Evolutionary conservation across 1,139 yeast genomes (phyloP).

Genomic region (Chernovozyma sophiae-reginae): DNA sequence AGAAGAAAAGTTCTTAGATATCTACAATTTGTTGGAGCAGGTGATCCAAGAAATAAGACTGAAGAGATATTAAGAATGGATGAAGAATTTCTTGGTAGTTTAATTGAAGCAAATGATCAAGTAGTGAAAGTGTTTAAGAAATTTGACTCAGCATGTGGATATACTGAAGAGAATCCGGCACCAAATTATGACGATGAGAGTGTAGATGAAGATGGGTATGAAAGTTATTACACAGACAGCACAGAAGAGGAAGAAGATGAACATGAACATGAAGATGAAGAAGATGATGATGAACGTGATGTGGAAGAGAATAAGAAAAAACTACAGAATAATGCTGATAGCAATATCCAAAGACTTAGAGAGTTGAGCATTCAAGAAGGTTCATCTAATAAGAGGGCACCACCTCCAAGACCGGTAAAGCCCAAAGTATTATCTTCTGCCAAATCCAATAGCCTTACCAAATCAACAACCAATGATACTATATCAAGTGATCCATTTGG

Average conservation of each 20-base stretch:
- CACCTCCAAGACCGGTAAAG: conserved; percentile 10
- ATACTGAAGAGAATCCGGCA: conserved; percentile 32
- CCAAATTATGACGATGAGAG: conserved; percentile 31
- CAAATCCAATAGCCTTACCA: conserved; percentile 21
- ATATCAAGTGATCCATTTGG: conserved; percentile 65
- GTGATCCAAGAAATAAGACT: conserved; percentile 28
- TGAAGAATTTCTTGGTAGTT: conserved; percentile 81
- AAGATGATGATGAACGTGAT: conserved; percentile 24
- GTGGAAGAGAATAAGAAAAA: conserved; percentile 21
- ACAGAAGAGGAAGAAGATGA: conserved; percentile 37
- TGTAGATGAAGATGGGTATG: conserved; percentile 21
- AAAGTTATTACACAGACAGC: conserved; percentile 43
- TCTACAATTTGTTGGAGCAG: conserved; percentile 71
- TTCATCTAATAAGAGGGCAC: conserved; percentile 6
- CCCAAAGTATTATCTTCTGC: conserved; percentile 15
- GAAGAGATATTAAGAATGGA: conserved; percentile 34
- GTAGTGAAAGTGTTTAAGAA: conserved; percentile 67
- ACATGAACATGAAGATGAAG: conserved; percentile 30
- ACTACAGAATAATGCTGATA: neutral
- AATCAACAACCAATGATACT: conserved; percentile 23
- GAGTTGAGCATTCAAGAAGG: conserved; percentile 8
- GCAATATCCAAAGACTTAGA: conserved; percentile 8
- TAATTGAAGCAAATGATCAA: conserved; percentile 86
- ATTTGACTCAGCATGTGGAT: conserved; percentile 53
- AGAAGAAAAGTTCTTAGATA: conserved; percentile 77